These are phyloP conservation scores for Pleurotus cornucopiae DNA, from an alignment of 768 basidiomycete species.

Conservation along the genomic window DNA sequence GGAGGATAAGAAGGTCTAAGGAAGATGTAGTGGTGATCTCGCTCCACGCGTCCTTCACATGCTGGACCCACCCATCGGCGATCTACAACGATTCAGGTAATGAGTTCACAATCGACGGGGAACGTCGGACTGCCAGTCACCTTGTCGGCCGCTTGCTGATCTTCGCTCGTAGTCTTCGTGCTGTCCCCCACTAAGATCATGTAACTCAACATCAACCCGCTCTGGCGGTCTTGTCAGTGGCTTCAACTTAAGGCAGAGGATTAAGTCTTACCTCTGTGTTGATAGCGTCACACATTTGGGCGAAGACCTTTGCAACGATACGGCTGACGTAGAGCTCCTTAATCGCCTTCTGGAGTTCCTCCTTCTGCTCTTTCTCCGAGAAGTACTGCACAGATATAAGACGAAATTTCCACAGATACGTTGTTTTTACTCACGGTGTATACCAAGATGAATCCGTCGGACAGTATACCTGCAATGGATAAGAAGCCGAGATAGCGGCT, in stretches of 20 bases:
- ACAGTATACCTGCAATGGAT: neutral
- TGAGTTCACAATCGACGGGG: neutral
- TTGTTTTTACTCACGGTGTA: neutral
- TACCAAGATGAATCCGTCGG: slow-evolving; percentile 1
- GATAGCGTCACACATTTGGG: slow-evolving; percentile 3
- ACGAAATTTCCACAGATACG: too few relatives aligned
- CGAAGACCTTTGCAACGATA: neutral
- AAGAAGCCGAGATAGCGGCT: neutral
- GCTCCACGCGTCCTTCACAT: neutral
- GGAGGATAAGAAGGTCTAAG: slow-evolving; percentile 1
- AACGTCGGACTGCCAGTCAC: neutral
- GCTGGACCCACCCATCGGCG: neutral
- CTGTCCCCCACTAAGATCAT: neutral
- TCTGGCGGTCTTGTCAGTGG: neutral
- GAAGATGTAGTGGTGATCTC: neutral
- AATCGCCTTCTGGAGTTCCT: slow-evolving; percentile 1
- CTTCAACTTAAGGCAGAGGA: neutral
- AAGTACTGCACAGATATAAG: too few relatives aligned
- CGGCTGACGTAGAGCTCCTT: slow-evolving; percentile 1
- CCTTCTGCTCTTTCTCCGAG: slow-evolving; percentile 4
- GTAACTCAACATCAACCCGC: neutral
- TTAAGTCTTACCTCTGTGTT: neutral
- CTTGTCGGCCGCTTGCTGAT: neutral
- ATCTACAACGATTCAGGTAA: neutral
- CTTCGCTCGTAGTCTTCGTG: neutral